Percentiles rank a stretch among this genome's conserved stretches.
phyloP scores from a whole-genome alignment of 371 early-diverging fungal genomes.

The Funneliformis caledonium region DNA sequence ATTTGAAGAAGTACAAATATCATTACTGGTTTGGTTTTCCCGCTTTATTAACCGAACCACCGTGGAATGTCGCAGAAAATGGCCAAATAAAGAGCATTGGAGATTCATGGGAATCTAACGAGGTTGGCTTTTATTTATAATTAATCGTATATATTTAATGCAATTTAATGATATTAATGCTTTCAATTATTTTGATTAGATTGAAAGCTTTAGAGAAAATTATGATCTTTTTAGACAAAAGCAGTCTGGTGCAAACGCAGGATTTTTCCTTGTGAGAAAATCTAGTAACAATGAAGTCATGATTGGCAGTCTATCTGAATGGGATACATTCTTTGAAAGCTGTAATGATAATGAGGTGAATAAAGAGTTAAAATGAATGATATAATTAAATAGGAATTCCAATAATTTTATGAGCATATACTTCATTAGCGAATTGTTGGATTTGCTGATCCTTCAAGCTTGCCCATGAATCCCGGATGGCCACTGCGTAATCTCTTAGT shows the following conservation, averaged over 20 bases:
- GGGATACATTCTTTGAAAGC: slow-evolving; percentile 51
- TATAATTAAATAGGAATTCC: neutral
- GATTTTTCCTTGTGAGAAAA: slow-evolving; percentile 51
- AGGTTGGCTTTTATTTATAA: slow-evolving; percentile 42
- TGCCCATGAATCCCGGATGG: slow-evolving; percentile 80
- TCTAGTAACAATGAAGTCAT: slow-evolving; percentile 36
- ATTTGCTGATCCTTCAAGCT: slow-evolving; percentile 83
- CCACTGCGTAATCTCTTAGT: slow-evolving; percentile 85
- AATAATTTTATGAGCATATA: neutral
- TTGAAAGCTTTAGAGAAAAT: slow-evolving; percentile 41
- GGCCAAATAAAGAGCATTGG: slow-evolving; percentile 38
- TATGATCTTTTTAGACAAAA: slow-evolving; percentile 42
- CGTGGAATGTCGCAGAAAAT: slow-evolving; percentile 36
- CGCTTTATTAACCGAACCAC: slow-evolving; percentile 62
- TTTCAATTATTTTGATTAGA: neutral
- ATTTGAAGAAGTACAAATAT: slow-evolving; percentile 91
- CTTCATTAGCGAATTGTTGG: slow-evolving; percentile 59
- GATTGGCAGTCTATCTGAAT: slow-evolving; percentile 55
- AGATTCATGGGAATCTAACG: slow-evolving; percentile 42
- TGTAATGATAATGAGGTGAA: slow-evolving; percentile 45
- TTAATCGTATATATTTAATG: neutral
- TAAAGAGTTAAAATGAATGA: neutral
- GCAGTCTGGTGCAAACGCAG: slow-evolving; percentile 40
- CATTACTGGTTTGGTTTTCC: slow-evolving; percentile 95
- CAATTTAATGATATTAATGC: neutral